Base-by-base conservation (phyloP, 768 basidiomycete genomes). In the Mycena venus region DNA sequence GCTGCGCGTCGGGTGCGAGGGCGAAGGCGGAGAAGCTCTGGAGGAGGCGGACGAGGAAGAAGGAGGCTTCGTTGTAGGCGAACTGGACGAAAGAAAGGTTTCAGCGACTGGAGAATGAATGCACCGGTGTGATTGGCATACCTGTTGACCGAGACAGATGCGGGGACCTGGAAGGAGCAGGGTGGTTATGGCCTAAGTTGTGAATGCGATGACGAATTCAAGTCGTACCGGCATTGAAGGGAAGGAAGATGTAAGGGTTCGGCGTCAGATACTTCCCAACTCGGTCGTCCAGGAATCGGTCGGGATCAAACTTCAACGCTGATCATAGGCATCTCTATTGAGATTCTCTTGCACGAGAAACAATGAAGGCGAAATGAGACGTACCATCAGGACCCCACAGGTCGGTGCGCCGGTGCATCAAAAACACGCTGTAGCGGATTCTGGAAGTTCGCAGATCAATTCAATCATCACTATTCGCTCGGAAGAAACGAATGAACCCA, bases 231-330 rank as follows among this genome's bases (percentile, higher is more conserved):
- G 84, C 84, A 56, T 84, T 85, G 79, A 86, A 86, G n/a, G 84
- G 85, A 9, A 88, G 79, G 79, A 89, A 89, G 60, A 89, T 89
- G 78, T 83, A 88, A 0, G 86, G 86, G 51, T 87, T 86, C 81
- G 82, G 79, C 2, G 80, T 83, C 40, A 89, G 79, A 59, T 86
- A 86, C 68, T 86, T 85, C 19, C 79, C 72, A 5, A 86, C 84
- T 56, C 42, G 79, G 17, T 85, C 77, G 76, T 88, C 88, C 21
- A 88, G 76, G 82, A 87, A 89, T 2, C 88, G 82, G 44, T 86
- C 86, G 0, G 88, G 88, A 60, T 89, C 88, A 61, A 88, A 89
- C 59, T 82, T 77, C 21, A 82, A 67, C 0, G 86, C 86, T 87
- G 64, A 38, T 21, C 31, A 38, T 19, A 25, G 21, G 40, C 5